Conservation (phyloP, 139 green algal species). For the Coelastrella sp. region DNA sequence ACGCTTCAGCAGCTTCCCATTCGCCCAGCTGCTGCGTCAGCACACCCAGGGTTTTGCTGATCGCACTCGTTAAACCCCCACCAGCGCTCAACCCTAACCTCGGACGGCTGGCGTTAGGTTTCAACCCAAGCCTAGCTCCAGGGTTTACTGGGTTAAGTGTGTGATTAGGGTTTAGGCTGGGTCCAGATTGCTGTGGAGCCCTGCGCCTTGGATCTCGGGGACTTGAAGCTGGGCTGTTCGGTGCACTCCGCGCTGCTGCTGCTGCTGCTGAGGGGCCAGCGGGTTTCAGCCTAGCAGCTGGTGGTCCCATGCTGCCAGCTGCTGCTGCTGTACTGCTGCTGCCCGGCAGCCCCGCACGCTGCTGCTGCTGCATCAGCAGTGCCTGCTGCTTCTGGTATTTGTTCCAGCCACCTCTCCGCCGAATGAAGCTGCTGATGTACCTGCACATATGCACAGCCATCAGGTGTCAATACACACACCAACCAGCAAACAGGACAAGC, state of each 20-base stretch:
- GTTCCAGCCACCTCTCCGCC: slow-evolving; percentile 52
- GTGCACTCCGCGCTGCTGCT: background rate
- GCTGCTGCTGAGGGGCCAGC: background rate
- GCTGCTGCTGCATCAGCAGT: slow-evolving; percentile 43
- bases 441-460: background rate
- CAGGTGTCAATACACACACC: no score
- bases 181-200: background rate
- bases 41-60: slow-evolving; percentile 36
- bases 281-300: background rate
- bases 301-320: background rate
- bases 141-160: background rate
- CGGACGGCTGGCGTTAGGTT: background rate
- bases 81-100: no score
- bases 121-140: background rate
- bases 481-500: no score
- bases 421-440: slow-evolving; percentile 63
- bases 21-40: slow-evolving; percentile 23
- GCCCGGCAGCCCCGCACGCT: background rate
- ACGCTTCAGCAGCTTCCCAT: slow-evolving; percentile 24
- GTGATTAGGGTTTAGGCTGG: no score
- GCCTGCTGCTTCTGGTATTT: slow-evolving; percentile 58
- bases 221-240: background rate
- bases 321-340: slow-evolving; percentile 38
- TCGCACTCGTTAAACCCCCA: slow-evolving; percentile 18
- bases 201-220: background rate